Conservation (phyloP, 2,329 filamentous ascomycete species). For the Colletotrichum sp. region DNA sequence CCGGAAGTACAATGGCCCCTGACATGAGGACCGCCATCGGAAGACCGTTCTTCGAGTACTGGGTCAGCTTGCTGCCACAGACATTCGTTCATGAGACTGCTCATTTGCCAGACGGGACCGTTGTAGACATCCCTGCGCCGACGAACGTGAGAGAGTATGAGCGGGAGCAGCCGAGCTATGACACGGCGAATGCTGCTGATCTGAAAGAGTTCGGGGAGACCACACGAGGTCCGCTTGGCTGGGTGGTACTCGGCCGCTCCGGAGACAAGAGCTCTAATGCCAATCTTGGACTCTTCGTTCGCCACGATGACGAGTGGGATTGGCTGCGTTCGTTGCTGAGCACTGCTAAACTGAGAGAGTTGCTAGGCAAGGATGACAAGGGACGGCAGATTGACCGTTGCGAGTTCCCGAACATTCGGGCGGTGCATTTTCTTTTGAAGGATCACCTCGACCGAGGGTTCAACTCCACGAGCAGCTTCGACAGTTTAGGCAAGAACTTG, state of each 20-base stretch:
- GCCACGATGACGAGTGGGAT: conserved; percentile 41
- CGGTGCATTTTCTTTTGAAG: conserved; percentile 16
- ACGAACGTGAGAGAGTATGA: neutral
- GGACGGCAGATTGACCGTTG: conserved; percentile 40
- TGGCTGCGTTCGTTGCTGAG: conserved; percentile 44
- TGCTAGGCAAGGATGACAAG: conserved; percentile 33
- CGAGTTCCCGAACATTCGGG: conserved; percentile 39
- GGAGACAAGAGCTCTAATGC: conserved; percentile 43
- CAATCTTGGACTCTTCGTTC: conserved; percentile 45
- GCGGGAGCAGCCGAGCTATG: neutral
- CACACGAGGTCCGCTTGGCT: neutral
- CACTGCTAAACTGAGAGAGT: conserved; percentile 32
- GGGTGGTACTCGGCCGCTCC: conserved; percentile 18
- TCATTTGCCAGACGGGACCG: conserved; percentile 24
- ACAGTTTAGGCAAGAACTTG: conserved; percentile 35
- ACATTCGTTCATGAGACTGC: conserved; percentile 24
- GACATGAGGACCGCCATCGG: conserved; percentile 42
- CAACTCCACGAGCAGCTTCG: conserved; percentile 22
- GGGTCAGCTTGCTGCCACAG: conserved; percentile 29
- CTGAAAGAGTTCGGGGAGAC: neutral
- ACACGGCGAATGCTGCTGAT: neutral
- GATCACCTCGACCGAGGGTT: conserved; percentile 19
- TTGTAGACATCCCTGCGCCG: neutral
- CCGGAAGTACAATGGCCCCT: conserved; percentile 37
- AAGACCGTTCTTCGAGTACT: conserved; percentile 38